phyloP scores from a whole-genome alignment of 2,329 filamentous ascomycete species.

The Byssochlamys sp. region DNA sequence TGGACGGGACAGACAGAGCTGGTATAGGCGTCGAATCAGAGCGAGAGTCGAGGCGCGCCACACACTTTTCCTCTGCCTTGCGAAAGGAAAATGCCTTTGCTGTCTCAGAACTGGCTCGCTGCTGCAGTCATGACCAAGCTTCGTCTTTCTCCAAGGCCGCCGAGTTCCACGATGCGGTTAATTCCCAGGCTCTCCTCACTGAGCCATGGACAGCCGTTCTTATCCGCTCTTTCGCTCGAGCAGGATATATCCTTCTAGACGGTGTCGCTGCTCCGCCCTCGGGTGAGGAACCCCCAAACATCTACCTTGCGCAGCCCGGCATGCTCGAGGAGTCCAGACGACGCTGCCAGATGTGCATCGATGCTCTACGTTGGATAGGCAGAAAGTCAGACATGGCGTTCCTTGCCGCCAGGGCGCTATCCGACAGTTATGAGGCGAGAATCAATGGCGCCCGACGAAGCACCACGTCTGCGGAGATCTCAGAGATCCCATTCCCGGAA shows the following conservation, averaged over 20 bases:
- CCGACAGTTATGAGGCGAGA: not conserved
- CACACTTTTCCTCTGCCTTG: conserved; percentile 32
- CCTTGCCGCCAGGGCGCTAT: conserved; percentile 19
- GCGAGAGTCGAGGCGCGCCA: conserved; percentile 16
- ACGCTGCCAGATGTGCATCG: conserved; percentile 42
- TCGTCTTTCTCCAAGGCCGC: not conserved
- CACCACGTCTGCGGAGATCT: not conserved
- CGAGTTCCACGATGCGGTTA: conserved; percentile 46
- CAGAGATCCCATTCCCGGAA: not conserved
- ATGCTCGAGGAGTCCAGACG: conserved; percentile 21
- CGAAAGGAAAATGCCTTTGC: conserved; percentile 37
- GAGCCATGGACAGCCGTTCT: conserved; percentile 53
- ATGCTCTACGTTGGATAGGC: conserved; percentile 46
- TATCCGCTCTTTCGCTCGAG: conserved; percentile 45
- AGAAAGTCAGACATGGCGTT: conserved; percentile 47
- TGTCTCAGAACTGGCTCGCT: conserved; percentile 42
- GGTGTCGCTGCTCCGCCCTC: conserved; percentile 10
- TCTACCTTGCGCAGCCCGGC: not conserved
- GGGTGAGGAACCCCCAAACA: not conserved
- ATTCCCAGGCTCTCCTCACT: conserved; percentile 47
- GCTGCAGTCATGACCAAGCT: conserved; percentile 31
- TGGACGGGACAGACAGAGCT: conserved; percentile 42
- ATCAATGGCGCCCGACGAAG: not conserved
- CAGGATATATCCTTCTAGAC: conserved; percentile 34
- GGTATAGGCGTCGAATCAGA: conserved; percentile 6